Evolutionary conservation across 176 grass and related monocot genomes (phyloP).

Genomic region (Carex scoparia): DNA sequence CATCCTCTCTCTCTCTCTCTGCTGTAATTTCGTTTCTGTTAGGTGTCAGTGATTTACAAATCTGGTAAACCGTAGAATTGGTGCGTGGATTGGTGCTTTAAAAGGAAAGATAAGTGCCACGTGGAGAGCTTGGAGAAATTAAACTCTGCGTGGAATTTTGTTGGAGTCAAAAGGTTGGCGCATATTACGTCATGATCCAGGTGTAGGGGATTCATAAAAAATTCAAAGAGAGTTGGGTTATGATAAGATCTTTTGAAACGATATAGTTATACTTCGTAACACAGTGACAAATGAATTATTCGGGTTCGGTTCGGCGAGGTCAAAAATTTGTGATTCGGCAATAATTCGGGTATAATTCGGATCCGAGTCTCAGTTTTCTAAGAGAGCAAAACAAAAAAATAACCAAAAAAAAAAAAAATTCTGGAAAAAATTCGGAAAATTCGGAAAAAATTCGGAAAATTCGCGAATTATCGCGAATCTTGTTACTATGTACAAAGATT

Average conservation of each 20-base stretch:
- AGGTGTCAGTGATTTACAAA: neutral
- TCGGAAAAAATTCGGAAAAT: no score
- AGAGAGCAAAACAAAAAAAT: no score
- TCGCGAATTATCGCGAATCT: no score
- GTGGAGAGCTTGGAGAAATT: neutral
- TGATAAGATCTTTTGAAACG: neutral
- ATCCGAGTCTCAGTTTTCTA: no score
- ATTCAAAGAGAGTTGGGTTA: neutral
- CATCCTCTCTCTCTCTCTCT: conserved; percentile 2
- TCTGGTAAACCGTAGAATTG: neutral
- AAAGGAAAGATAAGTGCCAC: neutral
- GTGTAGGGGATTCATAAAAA: neutral
- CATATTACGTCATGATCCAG: neutral
- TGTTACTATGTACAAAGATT: neutral
- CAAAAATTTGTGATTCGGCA: no score
- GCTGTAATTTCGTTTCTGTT: neutral
- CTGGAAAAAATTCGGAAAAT: no score
- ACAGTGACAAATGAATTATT: no score
- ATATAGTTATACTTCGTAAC: neutral
- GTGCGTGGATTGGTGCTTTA: neutral
- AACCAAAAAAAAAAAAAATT: no score
- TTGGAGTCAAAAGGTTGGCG: neutral
- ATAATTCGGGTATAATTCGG: no score
- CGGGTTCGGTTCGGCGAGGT: no score
- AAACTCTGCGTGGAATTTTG: neutral